Evolutionary conservation across 2,329 filamentous ascomycete genomes (phyloP), one percentile per base, ranked within the genome.

Genomic region (Pyrenochaeta sp.): DNA sequence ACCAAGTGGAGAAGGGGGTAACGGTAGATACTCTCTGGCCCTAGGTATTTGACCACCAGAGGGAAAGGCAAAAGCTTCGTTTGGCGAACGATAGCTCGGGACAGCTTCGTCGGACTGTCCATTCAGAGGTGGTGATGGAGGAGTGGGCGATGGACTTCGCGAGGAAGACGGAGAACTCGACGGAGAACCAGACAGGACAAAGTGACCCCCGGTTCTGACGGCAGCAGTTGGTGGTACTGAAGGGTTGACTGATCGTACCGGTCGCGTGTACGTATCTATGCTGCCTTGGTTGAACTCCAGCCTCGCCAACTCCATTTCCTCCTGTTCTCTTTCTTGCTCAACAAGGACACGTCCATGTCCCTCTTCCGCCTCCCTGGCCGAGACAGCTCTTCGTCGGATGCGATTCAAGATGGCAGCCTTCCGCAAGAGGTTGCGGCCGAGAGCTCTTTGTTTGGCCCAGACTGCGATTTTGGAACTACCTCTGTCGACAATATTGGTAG

Each of bases 381-480:
- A 24, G 4, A 62, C 44, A 11, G 51, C 53, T 43, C 76, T 72
- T 44, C 75, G 72, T 13, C 82, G 73, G 7, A 85, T 74, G 7
- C 80, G 70, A 58, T 89, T 89, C 65, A 88, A 75, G 43, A 87
- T 82, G 5, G 85, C 86, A 14, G 82, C 84, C 35, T 86, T 84
- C 17, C 85, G 76, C 10, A 89, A 72, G 18, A 83, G 72, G n/a
- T 80, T 78, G 9, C 68, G 63, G 20, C 77, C 73, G 13, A 78
- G 71, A 1, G 75, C 72, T 40, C 73, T 75, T 26, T 78, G 77
- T 39, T 72, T 76, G n/a, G 70, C 69, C 72, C 74, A 76, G 8
- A 77, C 61, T 2, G 74, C 67, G 42, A 77, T 73, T 53, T 74
- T 77, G 30, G 72, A 74, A 9, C 74, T 76, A 42, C 83, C 84